Evolutionary conservation across 495 filamentous ascomycete genomes (phyloP).

Genomic region (Astrocystis sublimbata): DNA sequence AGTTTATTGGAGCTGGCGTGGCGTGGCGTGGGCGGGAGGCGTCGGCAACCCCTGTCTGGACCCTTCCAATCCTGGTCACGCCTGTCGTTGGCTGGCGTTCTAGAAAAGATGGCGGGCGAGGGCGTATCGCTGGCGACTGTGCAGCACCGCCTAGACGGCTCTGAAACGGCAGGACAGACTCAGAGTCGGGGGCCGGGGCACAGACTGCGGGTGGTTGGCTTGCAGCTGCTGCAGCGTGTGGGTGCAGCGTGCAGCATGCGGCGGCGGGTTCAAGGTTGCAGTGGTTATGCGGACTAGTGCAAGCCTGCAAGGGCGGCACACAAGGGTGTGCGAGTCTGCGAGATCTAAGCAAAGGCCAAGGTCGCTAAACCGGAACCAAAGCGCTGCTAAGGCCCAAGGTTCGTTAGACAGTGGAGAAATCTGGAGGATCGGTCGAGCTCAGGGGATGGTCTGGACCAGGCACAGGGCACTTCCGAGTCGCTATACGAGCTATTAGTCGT

Average conservation of each 20-base stretch:
- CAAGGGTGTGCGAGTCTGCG: too few species aligned
- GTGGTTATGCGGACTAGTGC: slow-evolving; percentile 8
- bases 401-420: not conserved
- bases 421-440: not conserved
- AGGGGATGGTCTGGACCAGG: slow-evolving; percentile 9
- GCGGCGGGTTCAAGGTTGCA: too few species aligned
- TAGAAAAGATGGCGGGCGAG: not conserved
- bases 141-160: not conserved
- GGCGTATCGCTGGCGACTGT: not conserved
- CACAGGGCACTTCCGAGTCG: too few species aligned
- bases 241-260: slow-evolving; percentile 1
- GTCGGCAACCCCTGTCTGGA: slow-evolving; percentile 10
- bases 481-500: slow-evolving; percentile 1
- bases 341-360: too few species aligned
- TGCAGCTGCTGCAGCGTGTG: too few species aligned
- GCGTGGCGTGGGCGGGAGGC: slow-evolving; percentile 5
- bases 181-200: not conserved
- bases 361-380: not conserved
- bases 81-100: too few species aligned
- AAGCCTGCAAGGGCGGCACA: too few species aligned
- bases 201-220: slow-evolving; percentile 1
- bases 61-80: too few species aligned
- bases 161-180: not conserved
- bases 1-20: not conserved
- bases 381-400: not conserved